Evolutionary conservation across 1,139 yeast species (phyloP).

Genomic region (Kodamaea sp.): DNA sequence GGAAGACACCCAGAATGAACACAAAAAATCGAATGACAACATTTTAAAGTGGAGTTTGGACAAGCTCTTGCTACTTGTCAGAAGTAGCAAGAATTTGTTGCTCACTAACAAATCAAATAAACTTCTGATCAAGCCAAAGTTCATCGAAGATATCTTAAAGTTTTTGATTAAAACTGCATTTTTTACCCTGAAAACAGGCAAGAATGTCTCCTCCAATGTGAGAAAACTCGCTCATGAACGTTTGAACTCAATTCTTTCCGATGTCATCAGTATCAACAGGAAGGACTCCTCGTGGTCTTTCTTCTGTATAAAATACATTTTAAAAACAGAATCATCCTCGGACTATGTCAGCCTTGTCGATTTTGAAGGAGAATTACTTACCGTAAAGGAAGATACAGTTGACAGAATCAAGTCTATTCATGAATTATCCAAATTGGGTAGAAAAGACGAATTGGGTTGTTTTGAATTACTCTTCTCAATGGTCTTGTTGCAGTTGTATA

Average conservation of each 20-base stretch:
- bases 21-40: constrained; percentile 39
- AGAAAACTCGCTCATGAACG: constrained; percentile 55
- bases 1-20: constrained; percentile 15
- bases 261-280: constrained; percentile 49
- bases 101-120: constrained; percentile 8
- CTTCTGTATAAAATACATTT: constrained; percentile 36
- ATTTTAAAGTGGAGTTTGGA: constrained; percentile 70
- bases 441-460: constrained; percentile 31
- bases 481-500: constrained; percentile 74
- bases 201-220: constrained; percentile 30
- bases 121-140: constrained; percentile 22
- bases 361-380: constrained; percentile 56
- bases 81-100: constrained; percentile 43
- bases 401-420: constrained; percentile 49
- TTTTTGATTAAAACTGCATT: constrained; percentile 58
- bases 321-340: constrained; percentile 23
- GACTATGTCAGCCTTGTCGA: constrained; percentile 36
- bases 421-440: constrained; percentile 18
- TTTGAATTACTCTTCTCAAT: constrained; percentile 78
- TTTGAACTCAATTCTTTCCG: constrained; percentile 64
- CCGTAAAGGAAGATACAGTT: constrained; percentile 53
- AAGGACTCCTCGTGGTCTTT: constrained; percentile 59
- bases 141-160: constrained; percentile 52
- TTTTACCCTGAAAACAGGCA: constrained; percentile 35
- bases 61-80: constrained; percentile 57